Conservation (phyloP, 2,329 filamentous ascomycete genomes). For the Coniochaeta prunicola region DNA sequence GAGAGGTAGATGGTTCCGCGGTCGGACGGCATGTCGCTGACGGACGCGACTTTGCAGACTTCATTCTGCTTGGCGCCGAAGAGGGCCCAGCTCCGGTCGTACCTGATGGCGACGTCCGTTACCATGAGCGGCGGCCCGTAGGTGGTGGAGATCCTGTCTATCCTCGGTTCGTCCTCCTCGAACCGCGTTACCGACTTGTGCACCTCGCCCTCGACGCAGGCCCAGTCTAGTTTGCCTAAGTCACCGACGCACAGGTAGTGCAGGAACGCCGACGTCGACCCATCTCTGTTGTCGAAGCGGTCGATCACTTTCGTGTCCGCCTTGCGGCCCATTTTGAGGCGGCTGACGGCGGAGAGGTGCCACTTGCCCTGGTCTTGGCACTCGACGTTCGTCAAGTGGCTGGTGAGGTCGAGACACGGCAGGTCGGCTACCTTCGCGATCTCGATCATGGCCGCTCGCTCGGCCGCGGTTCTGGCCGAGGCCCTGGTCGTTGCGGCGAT, state of each 20-base stretch:
- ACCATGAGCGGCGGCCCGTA: background rate
- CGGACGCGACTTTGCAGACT: background rate
- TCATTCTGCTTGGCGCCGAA: background rate
- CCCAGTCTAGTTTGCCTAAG: background rate
- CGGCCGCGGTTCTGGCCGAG: background rate
- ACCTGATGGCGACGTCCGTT: background rate
- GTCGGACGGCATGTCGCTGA: background rate
- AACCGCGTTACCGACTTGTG: background rate
- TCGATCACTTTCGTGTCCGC: background rate
- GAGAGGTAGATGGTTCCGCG: background rate
- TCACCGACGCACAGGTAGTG: background rate
- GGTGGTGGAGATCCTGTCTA: background rate
- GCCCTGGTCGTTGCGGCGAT: background rate
- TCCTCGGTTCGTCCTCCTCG: background rate
- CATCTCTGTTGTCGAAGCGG: background rate
- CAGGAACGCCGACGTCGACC: background rate
- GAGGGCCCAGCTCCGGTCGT: background rate
- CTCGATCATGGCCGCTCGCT: background rate
- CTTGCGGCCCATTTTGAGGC: background rate
- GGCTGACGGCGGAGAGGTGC: background rate
- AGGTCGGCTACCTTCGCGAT: background rate
- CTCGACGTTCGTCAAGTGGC: background rate
- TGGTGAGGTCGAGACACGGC: background rate
- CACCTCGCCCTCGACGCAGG: background rate
- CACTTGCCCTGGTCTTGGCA: background rate